phyloP scores from a whole-genome alignment of 78 protist genomes.

The Anaeramoeba flamelloides region DNA sequence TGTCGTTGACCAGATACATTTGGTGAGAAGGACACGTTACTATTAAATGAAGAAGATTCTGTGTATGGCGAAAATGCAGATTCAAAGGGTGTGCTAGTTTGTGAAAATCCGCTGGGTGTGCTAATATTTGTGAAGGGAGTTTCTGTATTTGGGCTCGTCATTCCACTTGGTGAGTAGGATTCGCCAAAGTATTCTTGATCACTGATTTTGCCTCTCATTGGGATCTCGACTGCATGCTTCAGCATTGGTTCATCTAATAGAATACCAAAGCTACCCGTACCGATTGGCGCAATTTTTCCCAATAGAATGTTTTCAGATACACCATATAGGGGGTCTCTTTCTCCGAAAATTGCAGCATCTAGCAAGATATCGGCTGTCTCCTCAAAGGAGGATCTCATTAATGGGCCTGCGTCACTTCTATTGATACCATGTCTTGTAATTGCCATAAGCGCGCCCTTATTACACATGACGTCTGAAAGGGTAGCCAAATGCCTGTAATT shows the following conservation, averaged over 20 bases:
- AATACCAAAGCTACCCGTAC: constrained; percentile 76
- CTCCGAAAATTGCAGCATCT: constrained; percentile 71
- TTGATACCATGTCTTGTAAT: constrained; percentile 97
- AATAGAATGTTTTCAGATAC: constrained; percentile 85
- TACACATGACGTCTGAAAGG: constrained; percentile 90
- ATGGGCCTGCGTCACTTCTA: constrained; percentile 52
- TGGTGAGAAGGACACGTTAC: too few relatives aligned
- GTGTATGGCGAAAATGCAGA: too few relatives aligned
- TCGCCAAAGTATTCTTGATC: too few relatives aligned
- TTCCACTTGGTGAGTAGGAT: too few relatives aligned
- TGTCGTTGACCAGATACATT: too few relatives aligned
- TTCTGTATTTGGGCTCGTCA: too few relatives aligned
- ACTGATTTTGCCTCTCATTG: background rate
- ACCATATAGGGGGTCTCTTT: constrained; percentile 46
- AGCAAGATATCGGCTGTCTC: constrained; percentile 90
- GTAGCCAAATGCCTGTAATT: constrained; percentile 92
- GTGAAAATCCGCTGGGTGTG: too few relatives aligned
- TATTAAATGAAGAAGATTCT: too few relatives aligned
- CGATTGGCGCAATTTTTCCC: constrained; percentile 82
- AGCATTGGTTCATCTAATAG: constrained; percentile 28
- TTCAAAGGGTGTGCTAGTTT: too few relatives aligned
- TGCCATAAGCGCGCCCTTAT: constrained; percentile 74
- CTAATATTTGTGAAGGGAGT: too few relatives aligned
- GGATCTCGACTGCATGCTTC: background rate
- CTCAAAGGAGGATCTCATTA: constrained; percentile 88